phyloP scores from a whole-genome alignment of 31 red algal species.

The Asparagopsis taxiformis region DNA sequence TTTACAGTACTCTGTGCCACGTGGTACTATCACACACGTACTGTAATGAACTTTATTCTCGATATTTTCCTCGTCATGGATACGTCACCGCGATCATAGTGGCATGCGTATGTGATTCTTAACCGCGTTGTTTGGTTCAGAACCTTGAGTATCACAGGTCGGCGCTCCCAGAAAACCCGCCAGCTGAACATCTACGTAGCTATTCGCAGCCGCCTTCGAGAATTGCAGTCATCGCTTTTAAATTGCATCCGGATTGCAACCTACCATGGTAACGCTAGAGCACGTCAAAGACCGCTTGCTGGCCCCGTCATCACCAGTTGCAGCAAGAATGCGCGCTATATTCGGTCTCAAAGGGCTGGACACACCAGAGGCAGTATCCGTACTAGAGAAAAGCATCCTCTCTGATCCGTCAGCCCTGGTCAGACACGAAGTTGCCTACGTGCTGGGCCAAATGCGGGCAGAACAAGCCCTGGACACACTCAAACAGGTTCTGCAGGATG shows the following conservation, averaged over 20 bases:
- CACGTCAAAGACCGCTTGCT: slow-evolving; percentile 32
- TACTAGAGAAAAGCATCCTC: slow-evolving; percentile 46
- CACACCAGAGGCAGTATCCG: slow-evolving; percentile 35
- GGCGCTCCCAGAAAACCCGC: no score
- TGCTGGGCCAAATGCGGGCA: slow-evolving; percentile 89
- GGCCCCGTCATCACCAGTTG: slow-evolving; percentile 16
- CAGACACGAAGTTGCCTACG: slow-evolving; percentile 92
- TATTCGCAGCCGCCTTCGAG: no score
- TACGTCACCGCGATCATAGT: no score
- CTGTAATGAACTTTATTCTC: no score
- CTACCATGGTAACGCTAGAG: slow-evolving; percentile 1
- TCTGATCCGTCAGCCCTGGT: slow-evolving; percentile 84
- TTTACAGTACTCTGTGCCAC: no score
- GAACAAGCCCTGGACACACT: slow-evolving; percentile 25
- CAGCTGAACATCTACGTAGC: no score
- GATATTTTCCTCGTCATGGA: no score
- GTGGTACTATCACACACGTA: no score
- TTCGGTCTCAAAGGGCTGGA: slow-evolving; percentile 82
- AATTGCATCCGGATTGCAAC: neutral
- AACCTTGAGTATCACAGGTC: no score
- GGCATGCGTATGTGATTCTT: no score
- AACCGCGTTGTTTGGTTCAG: no score
- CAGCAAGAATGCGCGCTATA: slow-evolving; percentile 82
- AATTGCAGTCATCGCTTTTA: no score
- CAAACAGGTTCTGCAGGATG: slow-evolving; percentile 30